Evolutionary conservation across 1,284 basidiomycete species (phyloP).

Genomic region (Puccinia coronata): DNA sequence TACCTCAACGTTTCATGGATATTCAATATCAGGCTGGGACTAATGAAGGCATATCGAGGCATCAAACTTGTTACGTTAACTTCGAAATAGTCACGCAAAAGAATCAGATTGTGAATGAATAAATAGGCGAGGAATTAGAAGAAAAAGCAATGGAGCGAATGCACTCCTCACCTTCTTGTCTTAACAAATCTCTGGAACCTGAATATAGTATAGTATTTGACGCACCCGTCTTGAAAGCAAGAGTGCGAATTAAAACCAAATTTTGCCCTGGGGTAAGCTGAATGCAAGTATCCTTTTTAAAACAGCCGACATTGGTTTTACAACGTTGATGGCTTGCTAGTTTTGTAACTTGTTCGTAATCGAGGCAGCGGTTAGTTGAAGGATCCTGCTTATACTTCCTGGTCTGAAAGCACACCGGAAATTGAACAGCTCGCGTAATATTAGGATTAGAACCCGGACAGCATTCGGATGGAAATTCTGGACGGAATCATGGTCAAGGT

Average conservation of each 20-base stretch:
- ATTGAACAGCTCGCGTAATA: neutral
- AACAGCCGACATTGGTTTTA: neutral
- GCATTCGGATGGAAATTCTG: slow-evolving; percentile 21
- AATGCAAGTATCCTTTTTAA: slow-evolving; percentile 13
- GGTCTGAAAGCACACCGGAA: slow-evolving; percentile 11
- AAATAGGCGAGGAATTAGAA: neutral
- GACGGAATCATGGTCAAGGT: neutral
- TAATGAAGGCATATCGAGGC: slow-evolving; percentile 18
- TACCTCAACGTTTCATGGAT: slow-evolving; percentile 30
- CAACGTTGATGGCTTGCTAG: slow-evolving; percentile 8
- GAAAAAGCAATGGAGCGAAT: neutral
- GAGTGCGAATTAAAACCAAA: neutral
- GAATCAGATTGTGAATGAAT: neutral
- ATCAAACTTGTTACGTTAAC: slow-evolving; percentile 22
- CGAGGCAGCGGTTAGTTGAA: neutral
- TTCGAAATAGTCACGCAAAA: neutral
- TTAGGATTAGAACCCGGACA: neutral
- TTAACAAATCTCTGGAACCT: neutral
- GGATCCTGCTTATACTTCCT: neutral
- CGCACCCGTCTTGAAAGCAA: neutral
- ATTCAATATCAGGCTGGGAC: slow-evolving; percentile 6
- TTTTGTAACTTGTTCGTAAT: neutral
- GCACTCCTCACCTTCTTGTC: slow-evolving; percentile 15
- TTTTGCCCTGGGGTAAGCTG: neutral
- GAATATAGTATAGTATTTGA: neutral